These are phyloP conservation scores for Mallotus nudiflorus DNA, from an alignment of 345 rosid species.

Conservation along the genomic window DNA sequence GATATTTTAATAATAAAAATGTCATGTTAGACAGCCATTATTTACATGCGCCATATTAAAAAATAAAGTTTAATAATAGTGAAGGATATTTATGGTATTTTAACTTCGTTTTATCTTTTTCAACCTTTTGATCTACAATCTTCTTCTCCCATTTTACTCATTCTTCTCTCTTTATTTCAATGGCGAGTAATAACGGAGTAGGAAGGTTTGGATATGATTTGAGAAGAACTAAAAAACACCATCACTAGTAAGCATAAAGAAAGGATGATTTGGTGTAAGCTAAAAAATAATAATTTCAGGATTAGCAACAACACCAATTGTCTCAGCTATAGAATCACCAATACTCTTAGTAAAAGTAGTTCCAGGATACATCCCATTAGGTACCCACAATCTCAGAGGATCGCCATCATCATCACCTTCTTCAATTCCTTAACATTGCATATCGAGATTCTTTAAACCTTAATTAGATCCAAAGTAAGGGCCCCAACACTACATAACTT, in stretches of 20 bases:
- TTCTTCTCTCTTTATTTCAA: too few species aligned
- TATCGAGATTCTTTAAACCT: slow-evolving; percentile 93
- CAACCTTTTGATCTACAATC: too few species aligned
- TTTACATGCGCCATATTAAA: too few species aligned
- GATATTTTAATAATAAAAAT: too few species aligned
- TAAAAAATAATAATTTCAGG: slow-evolving; percentile 91
- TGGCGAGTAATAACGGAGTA: too few species aligned
- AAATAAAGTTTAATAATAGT: too few species aligned
- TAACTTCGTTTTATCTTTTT: too few species aligned
- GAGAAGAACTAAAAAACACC: slow-evolving; percentile 97
- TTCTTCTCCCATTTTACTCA: too few species aligned
- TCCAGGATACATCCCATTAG: slow-evolving; percentile 96
- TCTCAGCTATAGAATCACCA: slow-evolving; percentile 91
- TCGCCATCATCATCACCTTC: slow-evolving; percentile 90
- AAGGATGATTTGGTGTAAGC: slow-evolving; percentile 78
- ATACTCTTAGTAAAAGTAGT: slow-evolving; percentile 96
- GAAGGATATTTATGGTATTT: too few species aligned
- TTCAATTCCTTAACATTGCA: slow-evolving; percentile 95
- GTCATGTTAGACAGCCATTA: too few species aligned
- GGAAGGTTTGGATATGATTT: too few species aligned
- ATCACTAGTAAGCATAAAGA: slow-evolving; percentile 96
- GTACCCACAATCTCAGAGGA: slow-evolving; percentile 95
- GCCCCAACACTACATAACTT: slow-evolving; percentile 93
- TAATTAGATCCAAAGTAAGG: slow-evolving; percentile 92
- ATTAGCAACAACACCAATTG: slow-evolving; percentile 93